Conservation (phyloP, 2,329 filamentous ascomycete species). For the Sclerotinia trifoliorum region DNA sequence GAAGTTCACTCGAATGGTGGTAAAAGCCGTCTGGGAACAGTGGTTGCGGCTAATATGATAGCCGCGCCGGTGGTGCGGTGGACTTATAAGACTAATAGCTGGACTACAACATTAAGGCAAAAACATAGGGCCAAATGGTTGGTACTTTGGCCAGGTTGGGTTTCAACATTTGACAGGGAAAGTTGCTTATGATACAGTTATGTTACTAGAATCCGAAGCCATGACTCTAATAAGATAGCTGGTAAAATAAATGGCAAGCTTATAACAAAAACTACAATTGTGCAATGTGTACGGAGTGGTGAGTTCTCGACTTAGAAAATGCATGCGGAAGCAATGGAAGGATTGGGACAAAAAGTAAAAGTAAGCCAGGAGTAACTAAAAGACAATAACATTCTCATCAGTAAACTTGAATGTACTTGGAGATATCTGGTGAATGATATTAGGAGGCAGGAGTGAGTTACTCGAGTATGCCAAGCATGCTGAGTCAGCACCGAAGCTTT, state of each 20-base stretch:
- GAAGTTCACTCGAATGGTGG: too few relatives aligned
- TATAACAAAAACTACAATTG: not conserved
- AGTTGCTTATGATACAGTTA: too few relatives aligned
- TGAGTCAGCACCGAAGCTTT: not conserved
- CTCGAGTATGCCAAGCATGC: not conserved
- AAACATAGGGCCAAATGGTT: too few relatives aligned
- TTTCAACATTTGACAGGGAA: too few relatives aligned
- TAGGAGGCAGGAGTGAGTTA: not conserved
- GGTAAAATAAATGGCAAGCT: not conserved
- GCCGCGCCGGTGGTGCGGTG: too few relatives aligned
- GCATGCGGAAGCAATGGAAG: not conserved
- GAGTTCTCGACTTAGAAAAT: not conserved
- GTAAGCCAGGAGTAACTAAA: not conserved
- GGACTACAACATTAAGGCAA: too few relatives aligned
- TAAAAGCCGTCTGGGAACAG: too few relatives aligned
- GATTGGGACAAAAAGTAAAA: not conserved
- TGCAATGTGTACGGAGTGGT: not conserved
- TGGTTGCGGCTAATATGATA: too few relatives aligned
- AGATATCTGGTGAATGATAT: too few relatives aligned
- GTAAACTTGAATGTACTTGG: not conserved
- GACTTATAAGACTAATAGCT: too few relatives aligned
- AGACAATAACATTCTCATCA: not conserved
- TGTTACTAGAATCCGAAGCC: too few relatives aligned
- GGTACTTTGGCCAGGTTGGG: too few relatives aligned
- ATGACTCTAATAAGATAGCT: not conserved